A percentile compares a stretch with the other conserved stretches of the same genome.
These are phyloP conservation scores for Colletotrichum orbiculare DNA, from an alignment of 2,329 filamentous ascomycete species.

Conservation along the genomic window DNA sequence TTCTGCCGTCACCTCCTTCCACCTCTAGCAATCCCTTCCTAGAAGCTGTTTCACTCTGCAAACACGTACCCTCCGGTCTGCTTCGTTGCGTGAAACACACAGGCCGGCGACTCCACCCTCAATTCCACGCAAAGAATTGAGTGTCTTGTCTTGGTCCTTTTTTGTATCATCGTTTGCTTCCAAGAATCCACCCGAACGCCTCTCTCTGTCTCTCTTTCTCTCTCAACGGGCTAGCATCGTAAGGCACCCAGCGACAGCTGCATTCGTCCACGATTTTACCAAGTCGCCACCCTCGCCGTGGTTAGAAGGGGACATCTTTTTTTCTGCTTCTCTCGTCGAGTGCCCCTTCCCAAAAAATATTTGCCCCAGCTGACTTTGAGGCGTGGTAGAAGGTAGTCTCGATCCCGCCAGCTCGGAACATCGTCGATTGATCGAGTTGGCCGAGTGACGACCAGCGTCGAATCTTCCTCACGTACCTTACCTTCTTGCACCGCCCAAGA, in stretches of 20 bases:
- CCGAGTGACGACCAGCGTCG: conserved; percentile 13
- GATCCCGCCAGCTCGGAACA: conserved; percentile 3
- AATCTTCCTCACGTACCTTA: conserved; percentile 40
- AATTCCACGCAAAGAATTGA: conserved; percentile 28
- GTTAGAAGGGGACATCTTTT: conserved; percentile 24
- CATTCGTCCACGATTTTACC: conserved; percentile 30
- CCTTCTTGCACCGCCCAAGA: not conserved
- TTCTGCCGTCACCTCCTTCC: conserved; percentile 1
- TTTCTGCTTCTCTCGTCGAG: conserved; percentile 9
- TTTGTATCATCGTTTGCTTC: not conserved
- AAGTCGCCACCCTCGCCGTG: conserved; percentile 24
- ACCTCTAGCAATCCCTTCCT: conserved; percentile 4
- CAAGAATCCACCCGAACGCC: conserved; percentile 2
- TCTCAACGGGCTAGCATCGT: conserved; percentile 16
- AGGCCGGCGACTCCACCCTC: conserved; percentile 23
- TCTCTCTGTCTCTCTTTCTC: not conserved
- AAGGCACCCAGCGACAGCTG: conserved; percentile 28
- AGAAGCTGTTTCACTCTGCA: conserved; percentile 28
- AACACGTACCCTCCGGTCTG: conserved; percentile 23
- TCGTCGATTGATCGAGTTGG: conserved; percentile 22
- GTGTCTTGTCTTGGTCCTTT: conserved; percentile 6
- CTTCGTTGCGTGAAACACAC: conserved; percentile 34
- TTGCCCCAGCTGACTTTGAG: conserved; percentile 18
- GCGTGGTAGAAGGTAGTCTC: conserved; percentile 10
- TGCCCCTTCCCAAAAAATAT: not conserved